These are phyloP conservation scores for Nemophila menziesii DNA, from an alignment of 257 asterid species.

Conservation along the genomic window DNA sequence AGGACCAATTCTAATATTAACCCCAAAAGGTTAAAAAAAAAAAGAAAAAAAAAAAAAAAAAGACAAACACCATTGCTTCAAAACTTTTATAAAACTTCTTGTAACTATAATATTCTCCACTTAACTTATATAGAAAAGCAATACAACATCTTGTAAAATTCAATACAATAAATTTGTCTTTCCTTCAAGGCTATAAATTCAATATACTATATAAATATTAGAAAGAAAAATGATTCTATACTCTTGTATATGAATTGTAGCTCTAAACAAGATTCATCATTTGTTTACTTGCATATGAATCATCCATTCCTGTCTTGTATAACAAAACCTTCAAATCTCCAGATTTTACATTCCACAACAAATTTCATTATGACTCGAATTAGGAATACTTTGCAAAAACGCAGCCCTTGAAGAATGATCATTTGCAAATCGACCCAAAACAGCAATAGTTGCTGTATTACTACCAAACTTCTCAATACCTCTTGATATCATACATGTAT, in stretches of 20 bases:
- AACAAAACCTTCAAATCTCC: not conserved
- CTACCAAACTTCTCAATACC: slow-evolving; percentile 91
- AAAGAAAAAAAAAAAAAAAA: no score
- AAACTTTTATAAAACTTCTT: no score
- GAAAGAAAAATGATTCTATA: not conserved
- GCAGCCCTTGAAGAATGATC: slow-evolving; percentile 53
- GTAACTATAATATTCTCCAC: no score
- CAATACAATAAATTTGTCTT: no score
- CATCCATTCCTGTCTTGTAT: not conserved
- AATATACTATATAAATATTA: no score
- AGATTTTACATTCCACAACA: slow-evolving; percentile 10
- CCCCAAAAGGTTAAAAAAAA: no score
- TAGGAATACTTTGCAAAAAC: slow-evolving; percentile 74
- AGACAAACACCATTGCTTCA: no score
- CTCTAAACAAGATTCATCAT: not conserved
- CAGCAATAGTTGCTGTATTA: slow-evolving; percentile 79
- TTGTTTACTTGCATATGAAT: not conserved
- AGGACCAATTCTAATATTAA: no score
- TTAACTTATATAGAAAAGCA: no score
- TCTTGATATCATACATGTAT: slow-evolving; percentile 90
- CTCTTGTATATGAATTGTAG: not conserved
- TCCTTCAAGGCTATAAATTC: no score
- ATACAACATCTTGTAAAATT: no score
- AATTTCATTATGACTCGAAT: slow-evolving; percentile 15
- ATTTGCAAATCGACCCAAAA: slow-evolving; percentile 62